Percentiles rank a stretch among this genome's conserved stretches.
Evolutionary conservation across 257 asterid genomes (phyloP).

Genomic region (Handroanthus guayacan): DNA sequence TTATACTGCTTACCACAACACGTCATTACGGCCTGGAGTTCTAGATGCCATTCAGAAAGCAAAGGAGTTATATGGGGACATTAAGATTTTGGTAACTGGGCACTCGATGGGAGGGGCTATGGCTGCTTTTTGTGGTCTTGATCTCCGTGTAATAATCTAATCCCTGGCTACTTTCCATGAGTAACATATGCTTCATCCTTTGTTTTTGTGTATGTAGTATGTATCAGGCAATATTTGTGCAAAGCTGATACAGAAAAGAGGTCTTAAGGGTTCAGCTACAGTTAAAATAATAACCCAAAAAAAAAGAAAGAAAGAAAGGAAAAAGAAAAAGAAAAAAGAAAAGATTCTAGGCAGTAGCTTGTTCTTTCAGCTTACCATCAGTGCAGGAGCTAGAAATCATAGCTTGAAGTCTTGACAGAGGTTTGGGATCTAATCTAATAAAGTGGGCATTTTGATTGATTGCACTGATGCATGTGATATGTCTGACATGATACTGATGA

Average conservation of each 20-base stretch:
- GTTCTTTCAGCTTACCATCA: too few species aligned
- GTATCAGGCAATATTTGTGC: constrained; percentile 21
- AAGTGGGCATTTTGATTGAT: too few species aligned
- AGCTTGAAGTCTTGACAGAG: too few species aligned
- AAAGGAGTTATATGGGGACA: constrained; percentile 67
- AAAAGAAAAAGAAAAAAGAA: too few species aligned
- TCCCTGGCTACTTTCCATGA: constrained; percentile 27
- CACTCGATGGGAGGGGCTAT: constrained; percentile 99
- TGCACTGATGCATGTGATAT: too few species aligned
- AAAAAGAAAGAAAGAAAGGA: too few species aligned
- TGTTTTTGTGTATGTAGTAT: neutral
- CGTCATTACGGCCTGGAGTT: constrained; percentile 83
- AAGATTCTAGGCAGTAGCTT: too few species aligned
- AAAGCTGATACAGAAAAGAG: neutral
- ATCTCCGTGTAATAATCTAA: constrained; percentile 65
- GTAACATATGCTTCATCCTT: constrained; percentile 10
- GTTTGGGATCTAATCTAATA: too few species aligned
- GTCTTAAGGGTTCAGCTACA: neutral
- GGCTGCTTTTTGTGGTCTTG: constrained; percentile 93
- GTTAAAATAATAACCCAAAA: too few species aligned
- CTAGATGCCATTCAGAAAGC: constrained; percentile 62
- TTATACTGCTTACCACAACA: constrained; percentile 87
- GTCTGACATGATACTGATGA: too few species aligned
- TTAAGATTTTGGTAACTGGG: constrained; percentile 78
- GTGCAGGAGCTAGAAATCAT: too few species aligned